Percentiles rank a stretch among this genome's conserved stretches.
Conservation (phyloP, 768 basidiomycete species). For the Thelephora aurantiotincta region DNA sequence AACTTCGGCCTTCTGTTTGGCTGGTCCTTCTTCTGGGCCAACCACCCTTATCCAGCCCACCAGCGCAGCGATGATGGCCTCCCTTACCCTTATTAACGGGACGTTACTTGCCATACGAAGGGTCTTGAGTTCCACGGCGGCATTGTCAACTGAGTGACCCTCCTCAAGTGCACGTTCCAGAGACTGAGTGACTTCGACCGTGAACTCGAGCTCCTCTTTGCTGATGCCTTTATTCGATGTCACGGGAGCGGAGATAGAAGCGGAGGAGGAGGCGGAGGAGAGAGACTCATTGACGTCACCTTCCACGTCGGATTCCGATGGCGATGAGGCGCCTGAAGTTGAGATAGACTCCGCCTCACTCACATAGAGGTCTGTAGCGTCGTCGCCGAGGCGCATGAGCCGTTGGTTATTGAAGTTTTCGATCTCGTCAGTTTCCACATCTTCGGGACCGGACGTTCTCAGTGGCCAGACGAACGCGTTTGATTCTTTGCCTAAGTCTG, state of each 20-base stretch:
- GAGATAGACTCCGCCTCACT: neutral
- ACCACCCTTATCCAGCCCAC: slow-evolving; percentile 58
- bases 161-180: slow-evolving; percentile 89
- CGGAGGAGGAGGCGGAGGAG: slow-evolving; percentile 29
- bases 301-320: slow-evolving; percentile 19
- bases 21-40: slow-evolving; percentile 25
- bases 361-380: neutral
- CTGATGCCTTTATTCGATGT: slow-evolving; percentile 14
- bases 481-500: slow-evolving; percentile 48
- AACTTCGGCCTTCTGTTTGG: slow-evolving; percentile 50
- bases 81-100: slow-evolving; percentile 67
- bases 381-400: slow-evolving; percentile 44
- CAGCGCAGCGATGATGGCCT: slow-evolving; percentile 79
- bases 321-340: slow-evolving; percentile 13
- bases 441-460: slow-evolving; percentile 42
- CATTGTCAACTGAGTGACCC: slow-evolving; percentile 84
- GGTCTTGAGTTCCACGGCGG: slow-evolving; percentile 88
- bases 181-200: slow-evolving; percentile 62
- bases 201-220: slow-evolving; percentile 37
- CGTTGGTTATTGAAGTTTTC: slow-evolving; percentile 49
- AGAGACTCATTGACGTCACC: slow-evolving; percentile 22
- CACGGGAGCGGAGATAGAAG: slow-evolving; percentile 22
- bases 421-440: slow-evolving; percentile 50
- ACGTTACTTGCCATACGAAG: slow-evolving; percentile 96
- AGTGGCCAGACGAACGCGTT: slow-evolving; percentile 77